phyloP scores from a whole-genome alignment of 2,329 filamentous ascomycete species.

The Penicillium sp. region DNA sequence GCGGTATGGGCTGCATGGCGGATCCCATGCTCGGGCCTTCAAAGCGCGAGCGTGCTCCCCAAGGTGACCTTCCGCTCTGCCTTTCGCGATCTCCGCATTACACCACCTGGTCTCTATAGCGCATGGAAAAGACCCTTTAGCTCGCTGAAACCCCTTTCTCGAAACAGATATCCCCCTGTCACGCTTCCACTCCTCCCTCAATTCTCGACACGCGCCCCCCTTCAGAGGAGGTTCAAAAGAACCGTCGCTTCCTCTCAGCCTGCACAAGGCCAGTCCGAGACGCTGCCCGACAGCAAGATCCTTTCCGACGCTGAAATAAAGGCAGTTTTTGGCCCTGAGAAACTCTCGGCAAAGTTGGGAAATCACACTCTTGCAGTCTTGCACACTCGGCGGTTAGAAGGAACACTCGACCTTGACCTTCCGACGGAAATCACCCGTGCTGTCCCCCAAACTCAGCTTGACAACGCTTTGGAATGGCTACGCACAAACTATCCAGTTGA shows the following conservation, averaged over 20 bases:
- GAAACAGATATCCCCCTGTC: neutral
- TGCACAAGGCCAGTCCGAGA: conserved; percentile 11
- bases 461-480: conserved; percentile 42
- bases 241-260: conserved; percentile 18
- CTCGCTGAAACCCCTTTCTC: conserved; percentile 5
- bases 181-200: neutral
- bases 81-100: conserved; percentile 23
- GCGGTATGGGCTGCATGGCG: conserved; percentile 43
- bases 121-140: conserved; percentile 14
- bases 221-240: conserved; percentile 19
- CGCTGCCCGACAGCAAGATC: conserved; percentile 25
- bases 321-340: conserved; percentile 35
- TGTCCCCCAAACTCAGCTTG: conserved; percentile 33
- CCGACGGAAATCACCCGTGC: conserved; percentile 39
- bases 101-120: conserved; percentile 20
- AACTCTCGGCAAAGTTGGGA: conserved; percentile 31
- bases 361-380: conserved; percentile 42
- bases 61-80: conserved; percentile 20
- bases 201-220: conserved; percentile 4
- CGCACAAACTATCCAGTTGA: conserved; percentile 45
- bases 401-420: conserved; percentile 47
- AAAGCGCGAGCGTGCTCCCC: conserved; percentile 25
- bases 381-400: conserved; percentile 44
- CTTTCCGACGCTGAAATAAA: conserved; percentile 36
- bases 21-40: conserved; percentile 38